Evolutionary conservation across 371 early-diverging fungal genomes (phyloP).

Genomic region (Rhizopus arrhizus): DNA sequence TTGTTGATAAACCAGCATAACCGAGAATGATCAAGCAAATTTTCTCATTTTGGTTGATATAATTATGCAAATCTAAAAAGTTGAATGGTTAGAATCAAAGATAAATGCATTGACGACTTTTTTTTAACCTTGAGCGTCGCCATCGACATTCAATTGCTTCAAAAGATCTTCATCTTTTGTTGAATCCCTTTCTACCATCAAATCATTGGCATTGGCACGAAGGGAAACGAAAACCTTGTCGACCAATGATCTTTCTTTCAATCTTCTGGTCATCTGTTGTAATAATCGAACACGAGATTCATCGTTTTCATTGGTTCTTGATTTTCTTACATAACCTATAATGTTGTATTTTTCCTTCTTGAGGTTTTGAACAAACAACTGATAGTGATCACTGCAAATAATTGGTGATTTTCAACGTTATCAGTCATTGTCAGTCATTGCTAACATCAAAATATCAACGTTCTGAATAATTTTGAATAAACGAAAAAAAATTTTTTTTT

Average conservation of each 20-base stretch:
- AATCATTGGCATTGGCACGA: constrained; percentile 16
- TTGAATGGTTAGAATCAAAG: too few species aligned
- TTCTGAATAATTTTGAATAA: too few species aligned
- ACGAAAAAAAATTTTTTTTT: too few species aligned
- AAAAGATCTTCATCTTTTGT: constrained; percentile 17
- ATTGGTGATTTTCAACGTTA: too few species aligned
- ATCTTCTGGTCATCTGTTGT: constrained; percentile 16
- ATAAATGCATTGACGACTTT: too few species aligned
- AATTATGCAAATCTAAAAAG: too few species aligned
- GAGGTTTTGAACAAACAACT: background rate
- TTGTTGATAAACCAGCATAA: too few species aligned
- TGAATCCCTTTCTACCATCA: constrained; percentile 10
- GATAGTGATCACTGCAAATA: too few species aligned
- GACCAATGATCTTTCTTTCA: constrained; percentile 27
- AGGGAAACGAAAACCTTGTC: constrained; percentile 16
- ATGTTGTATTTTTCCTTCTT: constrained; percentile 17
- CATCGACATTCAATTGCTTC: constrained; percentile 18
- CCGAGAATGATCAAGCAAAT: too few species aligned
- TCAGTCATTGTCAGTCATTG: too few species aligned
- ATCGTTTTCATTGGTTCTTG: constrained; percentile 17
- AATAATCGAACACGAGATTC: constrained; percentile 16
- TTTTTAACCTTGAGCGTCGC: constrained; percentile 25
- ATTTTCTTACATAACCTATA: constrained; percentile 18
- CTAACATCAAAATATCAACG: too few species aligned
- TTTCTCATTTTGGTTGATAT: too few species aligned